phyloP scores from a whole-genome alignment of 1,139 yeast species.

The Hyphopichia khmerensis region DNA sequence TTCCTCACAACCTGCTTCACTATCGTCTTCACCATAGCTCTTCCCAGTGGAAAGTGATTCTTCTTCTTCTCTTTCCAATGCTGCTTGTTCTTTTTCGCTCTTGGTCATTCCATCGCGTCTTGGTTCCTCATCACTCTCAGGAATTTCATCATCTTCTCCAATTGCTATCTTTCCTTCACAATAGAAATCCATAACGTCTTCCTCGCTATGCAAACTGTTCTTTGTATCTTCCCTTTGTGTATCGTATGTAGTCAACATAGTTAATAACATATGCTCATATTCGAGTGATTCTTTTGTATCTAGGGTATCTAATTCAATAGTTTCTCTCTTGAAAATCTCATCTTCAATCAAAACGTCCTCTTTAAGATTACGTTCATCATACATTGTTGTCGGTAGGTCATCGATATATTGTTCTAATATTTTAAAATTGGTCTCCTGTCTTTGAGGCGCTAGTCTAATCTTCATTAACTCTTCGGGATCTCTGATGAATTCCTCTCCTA shows the following conservation, averaged over 20 bases:
- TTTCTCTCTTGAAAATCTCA: constrained; percentile 10
- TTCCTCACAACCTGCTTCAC: neutral
- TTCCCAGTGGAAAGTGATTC: too few species aligned
- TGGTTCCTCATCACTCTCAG: neutral
- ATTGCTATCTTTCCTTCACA: constrained; percentile 3
- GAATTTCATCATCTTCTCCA: neutral
- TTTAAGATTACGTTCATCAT: constrained; percentile 6
- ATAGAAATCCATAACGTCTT: constrained; percentile 13
- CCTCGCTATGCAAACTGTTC: constrained; percentile 6
- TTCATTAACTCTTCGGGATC: constrained; percentile 3
- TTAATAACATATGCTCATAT: constrained; percentile 21
- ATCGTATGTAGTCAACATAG: constrained; percentile 11
- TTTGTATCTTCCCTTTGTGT: constrained; percentile 5
- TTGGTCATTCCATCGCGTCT: neutral
- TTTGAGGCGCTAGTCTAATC: constrained; percentile 1
- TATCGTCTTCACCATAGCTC: neutral
- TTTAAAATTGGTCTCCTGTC: neutral
- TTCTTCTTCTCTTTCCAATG: neutral
- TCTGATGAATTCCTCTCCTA: constrained; percentile 2
- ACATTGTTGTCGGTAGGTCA: constrained; percentile 7
- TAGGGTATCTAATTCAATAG: constrained; percentile 10
- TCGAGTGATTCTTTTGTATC: constrained; percentile 18
- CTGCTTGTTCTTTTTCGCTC: neutral
- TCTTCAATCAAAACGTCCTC: constrained; percentile 8
- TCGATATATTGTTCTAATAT: neutral